These are phyloP conservation scores for Lumnitzera littorea DNA, from an alignment of 345 rosid genomes.

Conservation along the genomic window DNA sequence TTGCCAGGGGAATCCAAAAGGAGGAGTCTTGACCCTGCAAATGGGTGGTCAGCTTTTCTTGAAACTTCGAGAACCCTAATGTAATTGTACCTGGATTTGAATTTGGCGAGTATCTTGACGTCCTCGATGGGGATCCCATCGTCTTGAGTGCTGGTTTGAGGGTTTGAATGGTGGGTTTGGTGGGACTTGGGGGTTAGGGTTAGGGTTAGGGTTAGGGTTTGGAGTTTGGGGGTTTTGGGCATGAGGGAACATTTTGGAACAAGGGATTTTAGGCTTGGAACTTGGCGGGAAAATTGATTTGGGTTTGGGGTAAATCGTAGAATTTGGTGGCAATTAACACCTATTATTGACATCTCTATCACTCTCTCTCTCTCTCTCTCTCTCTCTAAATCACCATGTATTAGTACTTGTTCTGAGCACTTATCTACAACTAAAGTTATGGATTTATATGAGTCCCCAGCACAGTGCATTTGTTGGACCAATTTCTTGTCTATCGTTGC, in stretches of 20 bases:
- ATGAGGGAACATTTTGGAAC: too few species aligned
- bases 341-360: too few species aligned
- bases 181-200: slow-evolving; percentile 6
- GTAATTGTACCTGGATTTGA: slow-evolving; percentile 74
- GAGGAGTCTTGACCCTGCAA: slow-evolving; percentile 64
- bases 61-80: slow-evolving; percentile 77
- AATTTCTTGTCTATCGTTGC: too few species aligned
- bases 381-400: too few species aligned
- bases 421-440: too few species aligned
- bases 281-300: slow-evolving; percentile 11
- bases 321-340: slow-evolving; percentile 2
- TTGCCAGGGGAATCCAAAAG: slow-evolving; percentile 82
- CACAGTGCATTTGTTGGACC: too few species aligned
- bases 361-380: too few species aligned
- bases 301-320: slow-evolving; percentile 16
- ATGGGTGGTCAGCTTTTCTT: slow-evolving; percentile 59
- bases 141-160: slow-evolving; percentile 22
- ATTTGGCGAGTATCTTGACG: slow-evolving; percentile 56
- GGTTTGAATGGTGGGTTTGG: slow-evolving; percentile 7
- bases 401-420: too few species aligned
- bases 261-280: background rate
- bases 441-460: too few species aligned
- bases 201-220: slow-evolving; percentile 8
- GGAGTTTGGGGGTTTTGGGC: background rate
- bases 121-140: slow-evolving; percentile 63